phyloP scores from a whole-genome alignment of 140 eudicot species.

The Stevia rebaudiana region DNA sequence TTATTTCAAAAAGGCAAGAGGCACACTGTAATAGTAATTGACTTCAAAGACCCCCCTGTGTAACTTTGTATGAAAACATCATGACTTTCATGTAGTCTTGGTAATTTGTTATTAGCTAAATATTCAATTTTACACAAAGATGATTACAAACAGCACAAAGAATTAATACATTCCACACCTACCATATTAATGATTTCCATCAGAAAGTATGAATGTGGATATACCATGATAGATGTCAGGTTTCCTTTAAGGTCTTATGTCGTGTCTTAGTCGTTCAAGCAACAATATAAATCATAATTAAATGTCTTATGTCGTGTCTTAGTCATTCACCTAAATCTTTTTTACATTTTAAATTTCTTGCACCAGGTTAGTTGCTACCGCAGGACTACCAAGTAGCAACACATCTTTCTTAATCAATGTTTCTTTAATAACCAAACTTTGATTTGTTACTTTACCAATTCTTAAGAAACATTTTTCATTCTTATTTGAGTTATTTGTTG shows the following conservation, averaged over 20 bases:
- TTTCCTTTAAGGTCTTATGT: slow-evolving; percentile 4
- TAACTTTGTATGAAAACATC: not conserved
- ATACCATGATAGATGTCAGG: slow-evolving; percentile 7
- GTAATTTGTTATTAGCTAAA: not conserved
- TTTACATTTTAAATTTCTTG: slow-evolving; percentile 4
- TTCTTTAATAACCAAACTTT: not conserved
- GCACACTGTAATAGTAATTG: not conserved
- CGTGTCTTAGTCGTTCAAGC: slow-evolving; percentile 12
- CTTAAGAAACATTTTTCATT: not conserved
- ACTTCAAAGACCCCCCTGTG: not conserved
- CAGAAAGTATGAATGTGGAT: not conserved
- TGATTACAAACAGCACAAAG: slow-evolving; percentile 9
- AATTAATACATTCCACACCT: slow-evolving; percentile 5
- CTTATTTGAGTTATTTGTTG: not conserved
- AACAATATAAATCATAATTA: not conserved
- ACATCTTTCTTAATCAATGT: slow-evolving; percentile 9
- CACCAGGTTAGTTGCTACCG: slow-evolving; percentile 7
- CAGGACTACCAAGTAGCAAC: slow-evolving; percentile 9
- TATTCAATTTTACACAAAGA: slow-evolving; percentile 6
- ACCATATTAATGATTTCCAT: not conserved
- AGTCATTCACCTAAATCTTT: slow-evolving; percentile 19
- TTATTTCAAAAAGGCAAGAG: not conserved
- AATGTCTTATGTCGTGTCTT: slow-evolving; percentile 10
- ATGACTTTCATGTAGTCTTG: not conserved
- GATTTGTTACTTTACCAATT: not conserved